These are phyloP conservation scores for carrot (Daucus carota) DNA, from an alignment of 129 eudicot species.

Conservation along the genomic window DH1_v3.0 NC_030388.2:31220001-31220500, in stretches of 20 bases:
- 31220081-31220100: not conserved
- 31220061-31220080: not conserved
- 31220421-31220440: not conserved
- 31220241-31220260: not conserved
- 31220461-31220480: not conserved
- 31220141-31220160: not conserved
- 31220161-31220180: slow-evolving; percentile 5
- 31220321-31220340: not conserved
- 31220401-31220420: not conserved
- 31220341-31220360: not conserved
- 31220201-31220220: not conserved
- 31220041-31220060: not conserved
- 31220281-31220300: not conserved
- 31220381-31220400: not conserved
- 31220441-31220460: not conserved
- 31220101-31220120: not conserved
- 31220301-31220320: not conserved
- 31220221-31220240: slow-evolving; percentile 1
- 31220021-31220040: not conserved
- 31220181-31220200: slow-evolving; percentile 1
- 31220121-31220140: not conserved
- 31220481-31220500: not conserved
- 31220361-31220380: not conserved
- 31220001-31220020: not conserved
- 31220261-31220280: slow-evolving; percentile 1